These are phyloP conservation scores for Effrenium voratum DNA, from an alignment of 73 alveolate species.

Conservation along the genomic window DNA sequence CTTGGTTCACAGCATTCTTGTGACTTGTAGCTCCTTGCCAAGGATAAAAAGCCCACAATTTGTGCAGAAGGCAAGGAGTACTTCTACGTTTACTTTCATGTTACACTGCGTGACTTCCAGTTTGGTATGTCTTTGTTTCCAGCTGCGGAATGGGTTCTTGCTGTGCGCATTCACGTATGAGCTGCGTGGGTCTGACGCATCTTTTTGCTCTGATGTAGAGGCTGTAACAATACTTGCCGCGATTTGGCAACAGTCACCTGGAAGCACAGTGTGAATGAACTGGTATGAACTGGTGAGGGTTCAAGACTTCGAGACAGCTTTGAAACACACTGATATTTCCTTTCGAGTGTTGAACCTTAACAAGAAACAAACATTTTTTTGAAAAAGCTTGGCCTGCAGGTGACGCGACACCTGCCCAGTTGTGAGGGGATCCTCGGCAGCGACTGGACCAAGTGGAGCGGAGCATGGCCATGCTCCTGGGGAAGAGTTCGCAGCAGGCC, in stretches of 20 bases:
- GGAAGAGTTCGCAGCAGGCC: slow-evolving; percentile 37
- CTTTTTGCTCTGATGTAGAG: no score
- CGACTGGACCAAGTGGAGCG: slow-evolving; percentile 32
- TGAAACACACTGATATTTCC: slow-evolving; percentile 24
- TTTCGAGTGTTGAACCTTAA: slow-evolving; percentile 24
- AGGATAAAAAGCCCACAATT: no score
- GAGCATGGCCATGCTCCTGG: slow-evolving; percentile 23
- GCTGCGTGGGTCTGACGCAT: no score
- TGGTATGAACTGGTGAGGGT: slow-evolving; percentile 1
- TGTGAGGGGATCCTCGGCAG: slow-evolving; percentile 37
- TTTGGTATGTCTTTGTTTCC: no score
- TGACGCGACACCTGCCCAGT: slow-evolving; percentile 31
- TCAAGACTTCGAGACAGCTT: slow-evolving; percentile 26
- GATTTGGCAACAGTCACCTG: not conserved
- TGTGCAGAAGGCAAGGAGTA: no score
- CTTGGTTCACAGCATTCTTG: no score
- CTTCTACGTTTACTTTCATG: no score
- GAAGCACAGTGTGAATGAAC: not conserved
- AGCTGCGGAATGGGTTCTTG: no score
- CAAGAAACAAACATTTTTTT: slow-evolving; percentile 10
- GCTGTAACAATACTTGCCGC: no score
- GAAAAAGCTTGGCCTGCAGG: slow-evolving; percentile 33
- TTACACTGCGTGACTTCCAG: no score
- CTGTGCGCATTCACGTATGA: no score
- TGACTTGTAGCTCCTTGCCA: no score